Base-by-base conservation (phyloP, 805 yeast genomes). In the Wickerhamiella dianesei region DNA sequence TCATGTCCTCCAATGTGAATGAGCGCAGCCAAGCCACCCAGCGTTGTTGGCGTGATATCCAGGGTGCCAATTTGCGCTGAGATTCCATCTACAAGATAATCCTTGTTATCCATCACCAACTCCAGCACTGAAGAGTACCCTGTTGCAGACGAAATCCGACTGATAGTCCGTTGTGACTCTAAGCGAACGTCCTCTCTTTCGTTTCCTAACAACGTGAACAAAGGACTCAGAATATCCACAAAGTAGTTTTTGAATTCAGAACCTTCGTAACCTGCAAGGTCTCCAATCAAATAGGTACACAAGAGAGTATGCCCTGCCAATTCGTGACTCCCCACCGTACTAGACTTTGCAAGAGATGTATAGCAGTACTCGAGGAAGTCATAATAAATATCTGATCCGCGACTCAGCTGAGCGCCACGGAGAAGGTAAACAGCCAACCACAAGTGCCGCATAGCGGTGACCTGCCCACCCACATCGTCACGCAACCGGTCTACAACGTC, bases 31-130 rank as follows among this genome's bases (percentile, higher is more conserved):
- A 89, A 65, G 2, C 88, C 77, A 0, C 79, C 77, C 1, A 83
- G 72, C 3, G 86, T 73, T 8, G 86, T 71, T 2, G 95, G 89
- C 1, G 86, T 74, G 3, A 89, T 72, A 47, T 79, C 70, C 3
- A 87, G 77, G 2, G 82, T 74, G 21, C 85, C 76, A 45, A 92
- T 65, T 51, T 73, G 75, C 22, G 77, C 62, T 2, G 94, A 80
- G n/a, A 87, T 66, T 0, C 86, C 66, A 59, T 92, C 96, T 14
- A 87, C 66, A 17, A 89, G 62, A 58, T 88, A 88, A 56, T 89
- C 96, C 48, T 78, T 71, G 59, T 87, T 89, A 21, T 76, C 77
- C 35, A 71, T 56, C 1, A 92, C 68, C 49, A 89, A 58, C 2
- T 62, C 61, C 32, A 66, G 66, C 2, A 88, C 62, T 0, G 85